Percentiles rank a stretch among this genome's conserved stretches.
Conservation (phyloP, 2,329 filamentous ascomycete genomes). For the Neofusicoccum sp. region DNA sequence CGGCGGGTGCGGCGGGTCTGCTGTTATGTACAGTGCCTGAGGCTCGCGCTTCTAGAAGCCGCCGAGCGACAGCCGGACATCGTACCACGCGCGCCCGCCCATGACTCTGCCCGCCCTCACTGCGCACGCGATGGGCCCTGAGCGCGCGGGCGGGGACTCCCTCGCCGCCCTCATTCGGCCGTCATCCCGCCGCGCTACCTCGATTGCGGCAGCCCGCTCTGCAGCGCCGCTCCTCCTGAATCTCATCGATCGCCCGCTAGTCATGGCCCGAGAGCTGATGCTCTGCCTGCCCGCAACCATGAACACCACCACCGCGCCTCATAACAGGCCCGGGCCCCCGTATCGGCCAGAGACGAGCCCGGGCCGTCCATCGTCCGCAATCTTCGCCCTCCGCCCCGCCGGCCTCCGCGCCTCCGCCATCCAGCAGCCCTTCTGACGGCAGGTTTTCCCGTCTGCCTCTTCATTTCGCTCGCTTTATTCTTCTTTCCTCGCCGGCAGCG, state of each 20-base stretch:
- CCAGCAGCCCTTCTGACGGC: not conserved
- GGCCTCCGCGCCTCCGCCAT: too few species aligned
- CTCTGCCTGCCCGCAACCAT: not conserved
- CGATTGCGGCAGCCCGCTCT: slow-evolving; percentile 5
- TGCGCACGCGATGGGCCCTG: not conserved
- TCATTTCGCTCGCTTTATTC: not conserved
- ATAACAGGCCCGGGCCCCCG: slow-evolving; percentile 7
- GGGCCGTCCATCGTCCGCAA: not conserved
- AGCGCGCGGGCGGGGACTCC: not conserved
- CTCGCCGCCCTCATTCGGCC: not conserved
- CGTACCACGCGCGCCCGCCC: slow-evolving; percentile 5
- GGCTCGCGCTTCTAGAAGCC: not conserved
- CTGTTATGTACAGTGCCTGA: not conserved
- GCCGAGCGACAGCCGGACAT: not conserved
- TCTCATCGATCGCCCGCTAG: slow-evolving; percentile 9
- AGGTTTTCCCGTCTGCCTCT: not conserved
- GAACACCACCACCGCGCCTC: slow-evolving; percentile 3
- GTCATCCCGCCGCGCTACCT: slow-evolving; percentile 2
- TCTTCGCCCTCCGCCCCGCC: not conserved
- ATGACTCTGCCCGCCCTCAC: slow-evolving; percentile 7
- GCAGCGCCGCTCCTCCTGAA: slow-evolving; percentile 14
- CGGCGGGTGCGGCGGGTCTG: too few species aligned
- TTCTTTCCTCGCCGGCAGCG: not conserved
- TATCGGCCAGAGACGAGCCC: not conserved
- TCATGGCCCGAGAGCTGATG: slow-evolving; percentile 2